Evolutionary conservation across 2,329 filamentous ascomycete genomes (phyloP), one percentile per base, ranked within the genome.

Genomic region (Beauveria scarabaeidicola): DNA sequence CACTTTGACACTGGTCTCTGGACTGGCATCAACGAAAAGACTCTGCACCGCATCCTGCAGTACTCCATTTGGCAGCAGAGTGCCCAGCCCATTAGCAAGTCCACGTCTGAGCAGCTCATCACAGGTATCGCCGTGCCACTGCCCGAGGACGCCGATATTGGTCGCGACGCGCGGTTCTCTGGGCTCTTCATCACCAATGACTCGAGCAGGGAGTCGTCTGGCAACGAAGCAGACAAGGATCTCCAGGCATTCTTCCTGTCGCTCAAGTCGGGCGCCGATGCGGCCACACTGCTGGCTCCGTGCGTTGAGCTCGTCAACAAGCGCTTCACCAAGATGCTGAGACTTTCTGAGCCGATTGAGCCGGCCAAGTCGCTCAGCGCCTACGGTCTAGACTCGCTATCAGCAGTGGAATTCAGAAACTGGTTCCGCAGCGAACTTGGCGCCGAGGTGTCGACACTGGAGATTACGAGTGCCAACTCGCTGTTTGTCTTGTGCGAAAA

Each of bases 311-410:
- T 69, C 2, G 46, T 68, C 6, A 64, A 57, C 23, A 53, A 51
- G 40, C 63, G 68, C 19, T 62, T 72, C 25, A 63, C 62, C 10
- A 66, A 65, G 52, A 63, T 61, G 7, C 61, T 72, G n/a, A 62
- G 66, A 0, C 60, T 71, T 7, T 57, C 66, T 23, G 58, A 64
- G 2, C 64, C 27, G 1, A 29, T 72, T 51, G 66, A 69, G 36
- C 63, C 63, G 0, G 63, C 61, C 1, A 66, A 68, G 40, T 64
- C 67, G 1, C 60, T 70, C 6, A 61, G 64, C 1, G 61, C 63
- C 0, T 72, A 71, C 32, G 69, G 70, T 0, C 51, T 70, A 1
- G 69, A 72, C 43, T 72, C 67, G 0, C 50, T 72, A 27, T 63
- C 66, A 0, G 69, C 69, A 0, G 69, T 72, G 2, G 69, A 70